Conservation (phyloP, 2,329 filamentous ascomycete species). For the Didymella pinodella region DNA sequence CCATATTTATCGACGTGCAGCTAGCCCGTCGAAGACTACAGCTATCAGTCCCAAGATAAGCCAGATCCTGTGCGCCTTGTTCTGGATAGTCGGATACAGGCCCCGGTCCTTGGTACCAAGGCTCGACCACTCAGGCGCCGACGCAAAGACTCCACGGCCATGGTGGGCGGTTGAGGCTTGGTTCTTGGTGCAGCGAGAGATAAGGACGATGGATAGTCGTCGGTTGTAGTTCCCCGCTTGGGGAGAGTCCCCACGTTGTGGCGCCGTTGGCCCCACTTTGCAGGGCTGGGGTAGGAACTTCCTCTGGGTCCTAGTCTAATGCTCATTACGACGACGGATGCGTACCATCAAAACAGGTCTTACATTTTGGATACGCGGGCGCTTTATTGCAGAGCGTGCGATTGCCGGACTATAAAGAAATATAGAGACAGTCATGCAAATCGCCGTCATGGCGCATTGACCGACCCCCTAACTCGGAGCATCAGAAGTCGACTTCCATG, state of each 20-base stretch:
- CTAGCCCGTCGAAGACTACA: conserved; percentile 6
- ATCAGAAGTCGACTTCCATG: not conserved
- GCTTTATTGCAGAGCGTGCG: not conserved
- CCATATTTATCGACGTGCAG: conserved; percentile 15
- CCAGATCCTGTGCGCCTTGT: conserved; percentile 1
- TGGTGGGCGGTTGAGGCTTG: conserved; percentile 3
- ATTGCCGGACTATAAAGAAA: not conserved
- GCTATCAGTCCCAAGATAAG: conserved; percentile 26
- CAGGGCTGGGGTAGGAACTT: not conserved
- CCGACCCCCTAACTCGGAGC: too few species aligned
- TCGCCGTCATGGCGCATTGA: not conserved
- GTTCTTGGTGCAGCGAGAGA: not conserved
- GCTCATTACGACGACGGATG: too few species aligned
- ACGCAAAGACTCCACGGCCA: conserved; percentile 8
- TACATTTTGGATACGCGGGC: too few species aligned
- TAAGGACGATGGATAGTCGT: conserved; percentile 12
- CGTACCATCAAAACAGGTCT: too few species aligned
- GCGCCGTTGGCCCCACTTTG: not conserved
- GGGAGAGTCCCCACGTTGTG: conserved; percentile 15
- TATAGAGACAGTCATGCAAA: too few species aligned
- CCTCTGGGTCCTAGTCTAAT: too few species aligned
- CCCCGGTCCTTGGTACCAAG: conserved; percentile 1
- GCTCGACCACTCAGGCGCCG: conserved; percentile 11
- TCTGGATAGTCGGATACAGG: conserved; percentile 4
- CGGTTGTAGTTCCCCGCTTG: conserved; percentile 16